Evolutionary conservation across 306 rosid genomes (phyloP).

Genomic region (Medicago lupulina): DNA sequence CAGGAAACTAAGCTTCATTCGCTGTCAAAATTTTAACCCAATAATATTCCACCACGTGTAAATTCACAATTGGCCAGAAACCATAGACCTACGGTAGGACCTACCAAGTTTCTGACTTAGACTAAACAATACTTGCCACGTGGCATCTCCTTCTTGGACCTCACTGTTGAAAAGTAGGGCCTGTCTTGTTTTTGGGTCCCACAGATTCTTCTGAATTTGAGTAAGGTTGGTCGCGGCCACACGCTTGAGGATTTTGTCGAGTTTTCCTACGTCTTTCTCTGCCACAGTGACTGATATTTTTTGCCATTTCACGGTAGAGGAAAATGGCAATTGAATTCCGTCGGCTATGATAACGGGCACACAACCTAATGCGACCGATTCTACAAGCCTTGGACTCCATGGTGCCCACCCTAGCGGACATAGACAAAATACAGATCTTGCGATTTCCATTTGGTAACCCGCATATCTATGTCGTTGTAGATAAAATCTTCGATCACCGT

Average conservation of each 20-base stretch:
- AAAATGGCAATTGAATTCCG: conserved; percentile 74
- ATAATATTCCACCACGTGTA: conserved; percentile 40
- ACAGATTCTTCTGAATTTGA: conserved; percentile 64
- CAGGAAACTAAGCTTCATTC: not conserved
- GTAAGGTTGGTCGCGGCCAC: conserved; percentile 81
- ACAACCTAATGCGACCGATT: conserved; percentile 82
- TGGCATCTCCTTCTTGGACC: conserved; percentile 79
- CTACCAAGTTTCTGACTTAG: conserved; percentile 58
- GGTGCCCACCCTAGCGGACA: conserved; percentile 99
- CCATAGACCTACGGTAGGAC: conserved; percentile 55
- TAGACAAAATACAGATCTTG: conserved; percentile 73
- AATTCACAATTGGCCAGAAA: conserved; percentile 35
- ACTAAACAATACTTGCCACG: conserved; percentile 71
- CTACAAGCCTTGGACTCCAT: conserved; percentile 94
- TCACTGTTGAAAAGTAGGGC: conserved; percentile 63
- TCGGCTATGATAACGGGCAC: conserved; percentile 90
- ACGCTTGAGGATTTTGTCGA: conserved; percentile 67
- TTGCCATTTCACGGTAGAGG: conserved; percentile 69
- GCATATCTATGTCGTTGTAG: conserved; percentile 69
- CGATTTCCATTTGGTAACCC: conserved; percentile 90
- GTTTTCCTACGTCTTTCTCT: conserved; percentile 72
- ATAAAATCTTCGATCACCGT: conserved; percentile 68
- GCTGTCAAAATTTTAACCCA: not conserved
- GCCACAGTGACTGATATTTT: conserved; percentile 79
- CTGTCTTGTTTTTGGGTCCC: conserved; percentile 64